Percentiles rank a stretch among this genome's conserved stretches.
These are phyloP conservation scores for Smallanthus sonchifolius DNA, from an alignment of 129 eudicot genomes.

Conservation along the genomic window DNA sequence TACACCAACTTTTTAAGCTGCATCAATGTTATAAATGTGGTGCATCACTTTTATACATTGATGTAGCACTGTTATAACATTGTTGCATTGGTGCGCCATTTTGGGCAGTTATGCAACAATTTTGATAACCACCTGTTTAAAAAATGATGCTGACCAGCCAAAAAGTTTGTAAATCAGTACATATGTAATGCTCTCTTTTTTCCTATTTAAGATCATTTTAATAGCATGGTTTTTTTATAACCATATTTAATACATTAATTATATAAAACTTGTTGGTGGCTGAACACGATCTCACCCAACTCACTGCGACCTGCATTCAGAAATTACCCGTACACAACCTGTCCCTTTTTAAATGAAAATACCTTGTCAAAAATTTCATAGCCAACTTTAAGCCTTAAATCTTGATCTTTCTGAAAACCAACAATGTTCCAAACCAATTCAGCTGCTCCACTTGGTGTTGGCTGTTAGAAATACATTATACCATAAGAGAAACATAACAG, in stretches of 20 bases:
- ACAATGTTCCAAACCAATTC: slow-evolving; percentile 72
- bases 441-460: slow-evolving; percentile 60
- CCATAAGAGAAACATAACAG: slow-evolving; percentile 5
- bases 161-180: not conserved
- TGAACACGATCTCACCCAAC: not conserved
- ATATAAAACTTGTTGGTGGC: not conserved
- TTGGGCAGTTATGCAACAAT: not conserved
- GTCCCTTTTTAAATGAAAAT: slow-evolving; percentile 15
- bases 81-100: not conserved
- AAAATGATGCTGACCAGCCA: not conserved
- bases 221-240: not conserved
- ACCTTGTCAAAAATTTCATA: slow-evolving; percentile 80
- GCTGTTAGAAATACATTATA: slow-evolving; percentile 35
- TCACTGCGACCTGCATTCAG: not conserved
- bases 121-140: not conserved
- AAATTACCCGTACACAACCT: not conserved
- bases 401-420: slow-evolving; percentile 79
- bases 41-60: too few species aligned
- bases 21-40: not conserved
- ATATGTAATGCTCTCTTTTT: not conserved
- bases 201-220: not conserved
- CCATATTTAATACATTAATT: too few species aligned
- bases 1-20: not conserved
- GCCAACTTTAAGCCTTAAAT: slow-evolving; percentile 77
- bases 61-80: not conserved